Base-by-base conservation (phyloP, 2,329 filamentous ascomycete genomes). In the Clonostachys byssicola region DNA sequence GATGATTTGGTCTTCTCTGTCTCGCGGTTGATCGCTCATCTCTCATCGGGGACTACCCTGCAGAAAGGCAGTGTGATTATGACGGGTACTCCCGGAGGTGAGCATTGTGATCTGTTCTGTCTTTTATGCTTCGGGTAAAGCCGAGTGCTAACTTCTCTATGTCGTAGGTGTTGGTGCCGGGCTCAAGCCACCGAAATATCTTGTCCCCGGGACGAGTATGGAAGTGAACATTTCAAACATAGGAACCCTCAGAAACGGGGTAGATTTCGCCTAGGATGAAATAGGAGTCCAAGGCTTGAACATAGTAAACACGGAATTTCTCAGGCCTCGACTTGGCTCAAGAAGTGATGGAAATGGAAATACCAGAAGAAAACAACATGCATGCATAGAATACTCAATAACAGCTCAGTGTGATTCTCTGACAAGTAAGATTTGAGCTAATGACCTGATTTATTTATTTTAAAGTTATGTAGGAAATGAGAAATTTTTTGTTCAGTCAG, bases 1-100 rank as follows among this genome's bases (percentile, higher is more conserved):
- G 54, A 52, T 1, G 73, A 77, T 51, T 52, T 78, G n/a, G 56
- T 76, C 3, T 77, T 78, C 52, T 66, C 66, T 6, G 65, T 66
- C 17, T 56, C 60, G 4, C 59, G 66, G 34, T 43, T 71, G 5
- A 51, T 71, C 3, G 56, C 59, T 0, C 68, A 68, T 40, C 50
- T 73, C 1, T 70, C 66, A 0, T 57, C 61, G 0, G 72, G 72
- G 2, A 74, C 70, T 0, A 74, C 72, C 1, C 51, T 75, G 0
- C 55, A 65, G 20, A 63, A 64, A n/a, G 72, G 72, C 2, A 65
- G 61, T 5, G 57, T 74, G 4, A 73, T 75, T 8, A 63, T 75
- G 63, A 75, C 72, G 0, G 72, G 72, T 5, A 77, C 72, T 0
- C 72, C 71, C 3, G 62, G 62, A 40, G 71, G 71, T 54, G 23